phyloP scores from a whole-genome alignment of 2,329 filamentous ascomycete species.

The Ophiostoma montium region DNA sequence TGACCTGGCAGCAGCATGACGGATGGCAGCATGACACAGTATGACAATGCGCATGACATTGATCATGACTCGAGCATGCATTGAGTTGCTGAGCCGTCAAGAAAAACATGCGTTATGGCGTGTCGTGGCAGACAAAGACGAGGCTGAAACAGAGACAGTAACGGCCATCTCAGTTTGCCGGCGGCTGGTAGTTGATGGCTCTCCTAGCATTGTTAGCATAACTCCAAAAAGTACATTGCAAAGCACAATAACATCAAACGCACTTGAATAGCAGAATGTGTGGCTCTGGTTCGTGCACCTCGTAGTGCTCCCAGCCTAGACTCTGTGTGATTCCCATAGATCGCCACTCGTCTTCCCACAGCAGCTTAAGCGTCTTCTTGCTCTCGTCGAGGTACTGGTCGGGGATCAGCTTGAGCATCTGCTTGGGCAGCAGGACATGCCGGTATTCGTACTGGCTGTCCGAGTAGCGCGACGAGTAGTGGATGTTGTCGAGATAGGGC shows the following conservation, averaged over 20 bases:
- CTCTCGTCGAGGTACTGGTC: conserved; percentile 50
- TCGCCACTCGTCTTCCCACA: conserved; percentile 99
- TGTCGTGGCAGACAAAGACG: background rate
- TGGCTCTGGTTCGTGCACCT: conserved; percentile 96
- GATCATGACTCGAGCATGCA: too few relatives aligned
- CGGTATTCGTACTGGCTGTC: conserved; percentile 92
- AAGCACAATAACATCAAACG: too few relatives aligned
- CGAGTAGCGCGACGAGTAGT: conserved; percentile 73
- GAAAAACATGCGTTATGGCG: too few relatives aligned
- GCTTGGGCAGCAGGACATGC: conserved; percentile 92
- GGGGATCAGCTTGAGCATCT: conserved; percentile 95
- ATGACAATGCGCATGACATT: too few relatives aligned
- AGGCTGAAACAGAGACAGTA: too few relatives aligned
- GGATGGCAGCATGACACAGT: background rate
- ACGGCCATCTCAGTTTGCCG: conserved; percentile 19
- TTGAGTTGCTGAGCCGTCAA: too few relatives aligned
- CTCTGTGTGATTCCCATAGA: conserved; percentile 97
- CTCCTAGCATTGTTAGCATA: conserved; percentile 36
- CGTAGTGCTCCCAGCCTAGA: conserved; percentile 97
- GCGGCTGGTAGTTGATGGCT: conserved; percentile 72
- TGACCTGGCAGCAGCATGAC: background rate
- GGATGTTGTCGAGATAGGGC: conserved; percentile 84
- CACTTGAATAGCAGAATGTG: conserved; percentile 99
- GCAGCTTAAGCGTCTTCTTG: conserved; percentile 84
- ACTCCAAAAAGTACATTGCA: background rate